Evolutionary conservation across 208 protist genomes (phyloP), one percentile per base, ranked within the genome.

Genomic region (Crithidia fasciculata): DNA sequence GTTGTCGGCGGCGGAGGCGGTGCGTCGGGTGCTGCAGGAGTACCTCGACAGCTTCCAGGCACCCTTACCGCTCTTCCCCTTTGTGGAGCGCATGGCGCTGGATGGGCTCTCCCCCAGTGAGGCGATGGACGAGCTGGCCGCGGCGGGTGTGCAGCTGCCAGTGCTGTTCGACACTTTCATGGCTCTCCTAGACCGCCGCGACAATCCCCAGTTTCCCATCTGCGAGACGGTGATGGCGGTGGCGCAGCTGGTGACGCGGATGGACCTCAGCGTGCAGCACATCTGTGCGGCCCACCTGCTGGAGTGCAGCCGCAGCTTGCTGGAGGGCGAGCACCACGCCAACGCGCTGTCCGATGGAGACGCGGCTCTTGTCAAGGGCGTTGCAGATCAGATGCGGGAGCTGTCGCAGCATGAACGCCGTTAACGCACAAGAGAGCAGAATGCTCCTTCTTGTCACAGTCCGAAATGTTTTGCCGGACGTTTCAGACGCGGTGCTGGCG

Each of bases 81-180:
- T 96, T 59, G 58, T 94, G 2, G 80, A 85, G 56, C 92, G 93
- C 66, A 73, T 93, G 39, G 80, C 80, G 36, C 87, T 85, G 37
- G 72, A 91, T 44, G 69, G 77, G 19, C 68, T 79, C 47, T 40
- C 53, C 0, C 69, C 83, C 5, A 63, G 45, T 44, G 28, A 74
- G 36, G 74, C 85, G 7, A 78, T 82, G 4, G 72, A 50, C 13
- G 50, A 85, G 45, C 71, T 96, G 12, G 74, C 80, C 10, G 66
- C 62, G 13, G 81, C 72, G 52, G 85, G 83, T 0, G 85, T 96
- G 50, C 72, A 82, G 37, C 71, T 86, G 16, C 58, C 68, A 7
- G 53, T 64, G 5, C 56, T 85, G 41, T 92, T 92, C 62, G 89
- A 92, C 49, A 69, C 80, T 7, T 86, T 92, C 60, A 64, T 90